phyloP scores from a whole-genome alignment of 2,329 filamentous ascomycete genomes.

The Trichoderma gracile region DNA sequence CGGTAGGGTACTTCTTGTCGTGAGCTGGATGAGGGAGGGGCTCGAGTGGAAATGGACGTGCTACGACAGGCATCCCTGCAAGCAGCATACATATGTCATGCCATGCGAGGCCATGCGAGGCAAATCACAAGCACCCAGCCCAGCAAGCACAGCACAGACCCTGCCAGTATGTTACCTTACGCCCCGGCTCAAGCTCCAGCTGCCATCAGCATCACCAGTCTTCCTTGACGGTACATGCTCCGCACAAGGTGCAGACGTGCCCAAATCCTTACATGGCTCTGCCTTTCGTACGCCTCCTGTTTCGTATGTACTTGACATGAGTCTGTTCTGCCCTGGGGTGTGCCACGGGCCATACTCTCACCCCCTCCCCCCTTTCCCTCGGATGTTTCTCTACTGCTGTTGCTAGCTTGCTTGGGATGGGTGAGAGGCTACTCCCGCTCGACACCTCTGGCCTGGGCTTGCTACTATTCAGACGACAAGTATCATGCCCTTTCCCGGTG shows the following conservation, averaged over 20 bases:
- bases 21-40: slow-evolving; percentile 11
- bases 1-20: neutral
- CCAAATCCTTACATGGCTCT: too few relatives aligned
- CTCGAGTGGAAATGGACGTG: slow-evolving; percentile 1
- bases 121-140: slow-evolving; percentile 20
- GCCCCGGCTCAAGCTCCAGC: slow-evolving; percentile 26
- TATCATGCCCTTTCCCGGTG: slow-evolving; percentile 23
- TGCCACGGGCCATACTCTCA: slow-evolving; percentile 10
- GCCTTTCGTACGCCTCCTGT: slow-evolving; percentile 12
- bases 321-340: slow-evolving; percentile 17
- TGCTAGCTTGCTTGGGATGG: slow-evolving; percentile 9
- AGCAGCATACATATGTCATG: neutral
- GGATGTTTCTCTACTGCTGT: slow-evolving; percentile 15
- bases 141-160: slow-evolving; percentile 19
- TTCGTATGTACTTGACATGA: slow-evolving; percentile 20
- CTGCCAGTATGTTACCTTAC: slow-evolving; percentile 25
- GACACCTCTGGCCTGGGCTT: slow-evolving; percentile 9
- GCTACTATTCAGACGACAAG: neutral
- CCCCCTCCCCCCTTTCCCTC: slow-evolving; percentile 14
- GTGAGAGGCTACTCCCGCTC: slow-evolving; percentile 21
- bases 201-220: slow-evolving; percentile 13
- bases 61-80: neutral
- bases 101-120: slow-evolving; percentile 25
- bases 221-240: neutral
- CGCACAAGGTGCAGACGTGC: neutral